A percentile compares a stretch with the other conserved stretches of the same genome.
Evolutionary conservation across 257 asterid genomes (phyloP).

Genomic region (Linderniella brevidens): DNA sequence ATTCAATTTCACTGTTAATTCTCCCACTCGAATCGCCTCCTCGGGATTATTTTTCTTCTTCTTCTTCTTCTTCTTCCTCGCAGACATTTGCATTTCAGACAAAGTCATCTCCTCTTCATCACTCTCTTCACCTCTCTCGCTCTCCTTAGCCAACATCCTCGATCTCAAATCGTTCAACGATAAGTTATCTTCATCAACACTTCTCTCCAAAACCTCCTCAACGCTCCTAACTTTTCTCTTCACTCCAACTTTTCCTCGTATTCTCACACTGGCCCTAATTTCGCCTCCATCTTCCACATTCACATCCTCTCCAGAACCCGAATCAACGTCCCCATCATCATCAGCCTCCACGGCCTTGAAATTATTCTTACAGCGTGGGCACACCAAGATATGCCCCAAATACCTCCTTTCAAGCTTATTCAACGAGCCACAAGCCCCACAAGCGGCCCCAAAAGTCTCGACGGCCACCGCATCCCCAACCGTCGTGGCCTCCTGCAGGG

Average conservation of each 20-base stretch:
- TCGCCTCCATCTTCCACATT: too few relatives aligned
- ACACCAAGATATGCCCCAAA: constrained; percentile 59
- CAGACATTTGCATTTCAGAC: constrained; percentile 55
- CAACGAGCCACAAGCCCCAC: constrained; percentile 43
- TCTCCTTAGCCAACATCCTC: constrained; percentile 2
- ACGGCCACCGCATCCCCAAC: constrained; percentile 11
- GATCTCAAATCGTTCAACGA: constrained; percentile 8
- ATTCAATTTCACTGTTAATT: background rate
- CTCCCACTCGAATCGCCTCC: constrained; percentile 9
- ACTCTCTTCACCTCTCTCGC: constrained; percentile 2
- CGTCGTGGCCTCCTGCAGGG: constrained; percentile 45
- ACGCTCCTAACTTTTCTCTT: too few relatives aligned
- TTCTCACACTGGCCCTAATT: too few relatives aligned
- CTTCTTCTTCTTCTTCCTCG: constrained; percentile 30
- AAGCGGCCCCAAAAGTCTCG: constrained; percentile 42
- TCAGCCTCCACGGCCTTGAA: constrained; percentile 45
- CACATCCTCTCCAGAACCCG: too few relatives aligned
- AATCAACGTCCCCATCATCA: too few relatives aligned
- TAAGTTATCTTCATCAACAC: too few relatives aligned
- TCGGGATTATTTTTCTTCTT: constrained; percentile 15
- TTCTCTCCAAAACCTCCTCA: too few relatives aligned
- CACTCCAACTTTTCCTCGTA: too few relatives aligned
- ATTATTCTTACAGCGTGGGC: constrained; percentile 54
- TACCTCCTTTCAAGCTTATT: constrained; percentile 63
- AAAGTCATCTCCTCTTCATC: constrained; percentile 72